Conservation (phyloP, 2,329 filamentous ascomycete species). For the Orbilia javanica region DNA sequence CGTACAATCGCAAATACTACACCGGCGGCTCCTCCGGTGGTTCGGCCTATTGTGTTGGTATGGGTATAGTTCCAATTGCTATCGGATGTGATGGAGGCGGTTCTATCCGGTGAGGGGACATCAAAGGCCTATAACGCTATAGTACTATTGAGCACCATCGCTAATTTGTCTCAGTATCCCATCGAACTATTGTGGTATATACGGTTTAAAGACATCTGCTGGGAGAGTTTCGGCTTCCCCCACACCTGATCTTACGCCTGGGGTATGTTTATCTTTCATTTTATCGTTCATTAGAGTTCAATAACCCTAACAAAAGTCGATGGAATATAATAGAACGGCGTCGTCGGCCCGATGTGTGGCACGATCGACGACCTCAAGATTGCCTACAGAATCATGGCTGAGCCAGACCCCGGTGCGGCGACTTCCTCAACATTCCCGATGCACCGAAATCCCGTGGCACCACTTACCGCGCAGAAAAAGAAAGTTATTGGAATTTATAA, state of each 20-base stretch:
- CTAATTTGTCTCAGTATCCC: slow-evolving; percentile 69
- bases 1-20: slow-evolving; percentile 79
- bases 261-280: slow-evolving; percentile 63
- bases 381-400: slow-evolving; percentile 83
- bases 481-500: slow-evolving; percentile 79
- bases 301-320: background rate
- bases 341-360: slow-evolving; percentile 80
- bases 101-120: slow-evolving; percentile 71
- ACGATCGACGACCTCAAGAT: slow-evolving; percentile 82
- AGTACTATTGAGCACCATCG: background rate
- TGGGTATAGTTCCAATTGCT: slow-evolving; percentile 78
- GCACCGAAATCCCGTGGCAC: slow-evolving; percentile 67
- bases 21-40: slow-evolving; percentile 82
- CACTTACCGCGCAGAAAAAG: slow-evolving; percentile 64
- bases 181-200: slow-evolving; percentile 78
- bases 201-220: slow-evolving; percentile 79
- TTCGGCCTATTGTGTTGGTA: slow-evolving; percentile 76
- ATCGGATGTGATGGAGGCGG: slow-evolving; percentile 81
- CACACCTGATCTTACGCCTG: slow-evolving; percentile 68
- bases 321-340: slow-evolving; percentile 65
- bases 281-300: background rate
- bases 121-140: background rate
- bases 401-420: slow-evolving; percentile 75
- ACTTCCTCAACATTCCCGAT: slow-evolving; percentile 75
- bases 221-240: slow-evolving; percentile 73